A percentile compares a stretch with the other conserved stretches of the same genome.
Evolutionary conservation across 108 stramenopile species (phyloP).

Genomic region (Stephanodiscus minutulus): DNA sequence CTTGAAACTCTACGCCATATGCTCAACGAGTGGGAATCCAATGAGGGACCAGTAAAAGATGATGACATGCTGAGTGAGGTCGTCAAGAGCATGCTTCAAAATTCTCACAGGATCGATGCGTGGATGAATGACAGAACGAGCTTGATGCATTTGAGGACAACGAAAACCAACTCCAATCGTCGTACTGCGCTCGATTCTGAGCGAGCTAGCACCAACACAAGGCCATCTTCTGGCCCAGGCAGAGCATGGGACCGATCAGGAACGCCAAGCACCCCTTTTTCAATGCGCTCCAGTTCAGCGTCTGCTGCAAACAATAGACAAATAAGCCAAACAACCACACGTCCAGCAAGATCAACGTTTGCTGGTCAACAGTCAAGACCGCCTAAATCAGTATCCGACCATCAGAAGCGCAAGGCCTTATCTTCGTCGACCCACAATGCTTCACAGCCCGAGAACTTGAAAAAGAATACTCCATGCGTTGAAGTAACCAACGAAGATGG

Average conservation of each 20-base stretch:
- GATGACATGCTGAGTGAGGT: conserved; percentile 80
- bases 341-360: conserved; percentile 16
- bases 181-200: conserved; percentile 12
- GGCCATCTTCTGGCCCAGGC: conserved; percentile 12
- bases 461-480: conserved; percentile 9
- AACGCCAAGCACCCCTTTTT: not conserved
- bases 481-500: not conserved
- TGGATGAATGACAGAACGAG: conserved; percentile 76
- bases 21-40: conserved; percentile 63
- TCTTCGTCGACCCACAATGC: conserved; percentile 23
- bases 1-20: conserved; percentile 59
- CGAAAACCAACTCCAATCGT: conserved; percentile 35
- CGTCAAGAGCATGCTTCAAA: conserved; percentile 65
- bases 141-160: conserved; percentile 82
- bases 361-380: conserved; percentile 2
- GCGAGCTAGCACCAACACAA: not conserved
- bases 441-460: not conserved
- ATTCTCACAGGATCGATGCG: conserved; percentile 63
- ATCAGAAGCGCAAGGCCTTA: conserved; percentile 11
- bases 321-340: not conserved
- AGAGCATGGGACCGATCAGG: not conserved
- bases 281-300: conserved; percentile 7
- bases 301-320: not conserved
- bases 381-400: conserved; percentile 8
- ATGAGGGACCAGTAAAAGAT: conserved; percentile 60